Percentiles rank a stretch among this genome's conserved stretches.
phyloP scores from a whole-genome alignment of 2,329 filamentous ascomycete genomes.

The Balansia obtecta region DNA sequence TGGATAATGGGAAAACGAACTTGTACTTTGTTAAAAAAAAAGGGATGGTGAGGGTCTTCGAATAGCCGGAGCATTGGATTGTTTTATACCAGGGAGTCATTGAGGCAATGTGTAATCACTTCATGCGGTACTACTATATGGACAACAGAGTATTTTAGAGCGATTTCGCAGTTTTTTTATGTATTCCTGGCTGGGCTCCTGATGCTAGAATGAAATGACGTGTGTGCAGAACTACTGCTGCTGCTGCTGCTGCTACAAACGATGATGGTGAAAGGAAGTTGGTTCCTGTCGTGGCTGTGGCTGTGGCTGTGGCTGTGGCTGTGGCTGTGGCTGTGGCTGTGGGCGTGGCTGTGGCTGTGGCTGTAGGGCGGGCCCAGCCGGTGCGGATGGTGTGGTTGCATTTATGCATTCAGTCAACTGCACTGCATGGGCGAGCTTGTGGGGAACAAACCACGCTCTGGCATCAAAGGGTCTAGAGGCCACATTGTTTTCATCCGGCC shows the following conservation, averaged over 20 bases:
- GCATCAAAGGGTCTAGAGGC: too few species aligned
- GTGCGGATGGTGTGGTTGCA: too few species aligned
- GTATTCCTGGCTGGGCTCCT: neutral
- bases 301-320: neutral
- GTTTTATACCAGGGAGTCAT: slow-evolving; percentile 4
- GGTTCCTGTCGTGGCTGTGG: neutral
- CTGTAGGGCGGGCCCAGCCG: too few species aligned
- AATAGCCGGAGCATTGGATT: slow-evolving; percentile 5
- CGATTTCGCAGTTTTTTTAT: neutral
- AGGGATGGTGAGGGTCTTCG: neutral
- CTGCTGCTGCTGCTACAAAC: too few species aligned
- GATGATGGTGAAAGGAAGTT: neutral
- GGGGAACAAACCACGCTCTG: too few species aligned
- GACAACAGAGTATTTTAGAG: neutral
- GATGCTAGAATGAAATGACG: neutral
- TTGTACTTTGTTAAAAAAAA: neutral
- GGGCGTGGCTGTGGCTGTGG: too few species aligned
- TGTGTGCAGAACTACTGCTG: too few species aligned
- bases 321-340: too few species aligned
- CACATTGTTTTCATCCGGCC: too few species aligned
- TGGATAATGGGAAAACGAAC: neutral
- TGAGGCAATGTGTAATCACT: neutral
- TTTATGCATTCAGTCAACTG: too few species aligned
- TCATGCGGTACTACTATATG: neutral
- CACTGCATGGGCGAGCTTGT: too few species aligned